Base-by-base conservation (phyloP, 2,329 filamentous ascomycete genomes). In the Mycogone perniciosa region DNA sequence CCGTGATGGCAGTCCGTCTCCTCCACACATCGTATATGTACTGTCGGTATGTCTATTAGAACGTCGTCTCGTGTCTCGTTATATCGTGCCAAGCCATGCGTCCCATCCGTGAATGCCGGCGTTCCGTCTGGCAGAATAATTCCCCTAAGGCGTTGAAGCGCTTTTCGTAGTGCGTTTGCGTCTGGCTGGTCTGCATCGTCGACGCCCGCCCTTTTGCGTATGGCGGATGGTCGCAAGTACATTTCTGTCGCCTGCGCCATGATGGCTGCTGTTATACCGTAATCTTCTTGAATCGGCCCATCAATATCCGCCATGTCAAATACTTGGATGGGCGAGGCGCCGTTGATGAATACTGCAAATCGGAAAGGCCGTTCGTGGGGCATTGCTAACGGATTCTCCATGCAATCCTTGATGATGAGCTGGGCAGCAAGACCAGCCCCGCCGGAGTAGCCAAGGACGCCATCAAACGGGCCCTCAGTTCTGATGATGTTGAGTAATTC, bases 371-470 rank as follows among this genome's bases (percentile, higher is more conserved):
- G 47, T 37, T 49, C 47, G 29, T 34, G 29, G 9, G 42, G 42
- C 31, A 49, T 27, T 3, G 39, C 40, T 13, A 43, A 37, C 6
- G 47, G 47, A 26, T 49, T 33, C 20, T 37, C 33, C 13, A 33
- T n/a, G 27, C n/a, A 34, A 30, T 41, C 47, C 30, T 39, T 31
- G 13, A 42, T 35, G 34, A 51, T 47, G 9, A 47, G 31, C 38
- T 51, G 44, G 26, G 49, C 49, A 4, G 49, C 49, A n/a, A 51
- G 39, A 7, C 29, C 49, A 8, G 43, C 49, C 26, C 49, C 49
- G 10, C 43, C 49, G 8, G 49, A 51, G 31, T 51, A 51, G 31
- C 49, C 49, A 30, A 51, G 31, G 26, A 51, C 26, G 20, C 49
- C 49, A 43, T 51, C 49, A 34, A 46, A 51, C 4, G 43, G 43